A percentile compares a stretch with the other conserved stretches of the same genome.
Evolutionary conservation across 495 filamentous ascomycete genomes (phyloP).

Genomic region (Talaromyces proteolyticus): DNA sequence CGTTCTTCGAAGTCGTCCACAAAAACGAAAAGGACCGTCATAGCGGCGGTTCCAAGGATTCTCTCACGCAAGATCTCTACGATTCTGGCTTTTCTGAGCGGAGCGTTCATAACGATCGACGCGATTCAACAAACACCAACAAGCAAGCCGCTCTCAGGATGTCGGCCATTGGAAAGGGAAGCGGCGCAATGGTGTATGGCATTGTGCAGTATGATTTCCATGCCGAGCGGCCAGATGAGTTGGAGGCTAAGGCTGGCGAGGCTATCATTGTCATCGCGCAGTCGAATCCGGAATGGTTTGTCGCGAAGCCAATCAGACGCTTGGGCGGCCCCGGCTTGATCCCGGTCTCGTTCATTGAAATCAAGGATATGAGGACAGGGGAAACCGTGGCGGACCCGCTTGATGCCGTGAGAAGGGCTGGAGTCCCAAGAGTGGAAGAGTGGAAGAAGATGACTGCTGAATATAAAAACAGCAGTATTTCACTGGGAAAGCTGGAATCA

Average conservation of each 20-base stretch:
- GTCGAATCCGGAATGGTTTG: slow-evolving; percentile 99
- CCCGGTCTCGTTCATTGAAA: slow-evolving; percentile 95
- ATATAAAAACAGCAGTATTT: slow-evolving; percentile 98
- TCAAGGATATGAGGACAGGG: slow-evolving; percentile 87
- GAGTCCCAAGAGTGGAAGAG: slow-evolving; percentile 95
- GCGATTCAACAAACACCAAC: slow-evolving; percentile 22
- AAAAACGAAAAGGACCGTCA: slow-evolving; percentile 81
- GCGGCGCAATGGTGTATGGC: slow-evolving; percentile 88
- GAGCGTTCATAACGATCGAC: slow-evolving; percentile 22
- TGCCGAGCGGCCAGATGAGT: slow-evolving; percentile 88
- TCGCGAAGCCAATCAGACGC: slow-evolving; percentile 94
- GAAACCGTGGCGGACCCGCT: slow-evolving; percentile 75
- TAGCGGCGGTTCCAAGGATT: slow-evolving; percentile 63
- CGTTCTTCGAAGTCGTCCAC: slow-evolving; percentile 85
- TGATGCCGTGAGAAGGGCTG: slow-evolving; percentile 81
- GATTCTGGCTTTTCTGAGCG: slow-evolving; percentile 80
- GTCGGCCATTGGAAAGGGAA: slow-evolving; percentile 53
- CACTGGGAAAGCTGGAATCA: slow-evolving; percentile 81
- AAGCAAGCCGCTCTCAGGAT: slow-evolving; percentile 24
- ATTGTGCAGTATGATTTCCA: slow-evolving; percentile 96
- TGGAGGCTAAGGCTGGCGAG: slow-evolving; percentile 92
- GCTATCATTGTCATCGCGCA: slow-evolving; percentile 98
- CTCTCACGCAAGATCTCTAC: slow-evolving; percentile 53
- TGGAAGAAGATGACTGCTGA: slow-evolving; percentile 99
- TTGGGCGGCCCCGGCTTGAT: slow-evolving; percentile 92